phyloP scores from a whole-genome alignment of 805 yeast genomes.

The Metschnikowia kofuensis region DNA sequence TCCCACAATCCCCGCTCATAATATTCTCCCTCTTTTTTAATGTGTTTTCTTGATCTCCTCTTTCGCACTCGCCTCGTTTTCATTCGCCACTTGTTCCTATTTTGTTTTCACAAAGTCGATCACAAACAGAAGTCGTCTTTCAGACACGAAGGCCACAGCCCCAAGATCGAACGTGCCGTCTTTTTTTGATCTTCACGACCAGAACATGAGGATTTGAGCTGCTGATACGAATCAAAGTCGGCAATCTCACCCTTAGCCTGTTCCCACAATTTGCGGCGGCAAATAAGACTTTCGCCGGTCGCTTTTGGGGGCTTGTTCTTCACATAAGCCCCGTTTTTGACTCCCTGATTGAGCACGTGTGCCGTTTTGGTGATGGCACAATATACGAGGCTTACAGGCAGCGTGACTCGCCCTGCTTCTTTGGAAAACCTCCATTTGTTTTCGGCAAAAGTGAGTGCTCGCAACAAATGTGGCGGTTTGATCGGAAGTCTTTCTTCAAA shows the following conservation, averaged over 20 bases:
- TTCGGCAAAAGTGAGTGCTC: conserved; percentile 20
- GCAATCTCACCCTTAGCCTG: conserved; percentile 9
- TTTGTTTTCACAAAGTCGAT: background rate
- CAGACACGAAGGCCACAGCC: conserved; percentile 43
- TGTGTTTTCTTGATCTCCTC: no score
- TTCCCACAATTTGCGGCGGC: conserved; percentile 25
- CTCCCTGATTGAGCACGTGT: conserved; percentile 54
- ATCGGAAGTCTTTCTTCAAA: conserved; percentile 27
- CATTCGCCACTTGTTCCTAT: no score
- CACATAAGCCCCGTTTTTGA: conserved; percentile 53
- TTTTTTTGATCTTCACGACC: conserved; percentile 30
- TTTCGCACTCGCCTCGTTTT: no score
- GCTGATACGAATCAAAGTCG: conserved; percentile 13
- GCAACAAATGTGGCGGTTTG: conserved; percentile 15
- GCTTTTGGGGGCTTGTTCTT: conserved; percentile 44
- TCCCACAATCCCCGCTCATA: no score
- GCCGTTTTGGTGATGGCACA: conserved; percentile 20
- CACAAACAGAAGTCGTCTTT: conserved; percentile 2
- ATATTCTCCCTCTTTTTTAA: no score
- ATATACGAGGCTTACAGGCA: conserved; percentile 29
- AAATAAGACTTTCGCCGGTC: conserved; percentile 42
- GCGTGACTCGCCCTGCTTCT: conserved; percentile 21
- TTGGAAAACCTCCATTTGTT: conserved; percentile 28
- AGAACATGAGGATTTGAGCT: conserved; percentile 18
- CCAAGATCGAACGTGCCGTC: conserved; percentile 28